Percentiles rank a stretch among this genome's conserved stretches.
phyloP scores from a whole-genome alignment of 768 basidiomycete species.

The Baorangia bicolor region DNA sequence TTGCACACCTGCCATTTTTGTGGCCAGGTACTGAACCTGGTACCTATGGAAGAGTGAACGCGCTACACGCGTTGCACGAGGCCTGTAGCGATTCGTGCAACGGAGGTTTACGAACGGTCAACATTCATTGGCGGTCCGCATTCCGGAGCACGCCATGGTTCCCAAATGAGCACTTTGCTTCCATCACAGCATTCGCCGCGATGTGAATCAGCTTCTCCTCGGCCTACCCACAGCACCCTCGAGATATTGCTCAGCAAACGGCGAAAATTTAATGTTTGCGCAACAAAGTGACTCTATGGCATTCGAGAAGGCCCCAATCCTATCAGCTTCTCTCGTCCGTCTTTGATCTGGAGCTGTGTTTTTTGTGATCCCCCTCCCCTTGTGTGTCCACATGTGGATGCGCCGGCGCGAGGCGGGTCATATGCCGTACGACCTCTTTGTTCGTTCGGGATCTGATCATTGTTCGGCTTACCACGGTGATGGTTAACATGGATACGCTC shows the following conservation, averaged over 20 bases:
- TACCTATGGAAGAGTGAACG: not conserved
- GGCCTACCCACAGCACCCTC: conserved; percentile 10
- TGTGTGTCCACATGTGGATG: not conserved
- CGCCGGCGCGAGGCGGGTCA: not conserved
- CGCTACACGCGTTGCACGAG: not conserved
- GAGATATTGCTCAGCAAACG: not conserved
- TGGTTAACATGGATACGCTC: conserved; percentile 8
- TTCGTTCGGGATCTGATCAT: not conserved
- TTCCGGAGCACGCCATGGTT: not conserved
- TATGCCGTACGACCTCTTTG: not conserved
- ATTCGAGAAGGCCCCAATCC: not conserved
- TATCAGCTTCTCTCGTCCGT: not conserved
- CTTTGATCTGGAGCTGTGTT: not conserved
- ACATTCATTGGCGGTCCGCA: conserved; percentile 4
- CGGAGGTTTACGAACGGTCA: conserved; percentile 3
- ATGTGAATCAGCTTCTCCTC: conserved; percentile 9
- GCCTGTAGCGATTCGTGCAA: not conserved
- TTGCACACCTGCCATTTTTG: conserved; percentile 8
- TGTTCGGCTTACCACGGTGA: not conserved
- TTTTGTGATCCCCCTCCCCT: not conserved
- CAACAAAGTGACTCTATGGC: not conserved
- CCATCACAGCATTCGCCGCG: conserved; percentile 4
- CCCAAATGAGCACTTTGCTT: not conserved
- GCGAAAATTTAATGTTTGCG: not conserved
- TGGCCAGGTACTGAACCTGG: conserved; percentile 9